Conservation (phyloP, 441 rosid species). For the Jatropha multifida region DNA sequence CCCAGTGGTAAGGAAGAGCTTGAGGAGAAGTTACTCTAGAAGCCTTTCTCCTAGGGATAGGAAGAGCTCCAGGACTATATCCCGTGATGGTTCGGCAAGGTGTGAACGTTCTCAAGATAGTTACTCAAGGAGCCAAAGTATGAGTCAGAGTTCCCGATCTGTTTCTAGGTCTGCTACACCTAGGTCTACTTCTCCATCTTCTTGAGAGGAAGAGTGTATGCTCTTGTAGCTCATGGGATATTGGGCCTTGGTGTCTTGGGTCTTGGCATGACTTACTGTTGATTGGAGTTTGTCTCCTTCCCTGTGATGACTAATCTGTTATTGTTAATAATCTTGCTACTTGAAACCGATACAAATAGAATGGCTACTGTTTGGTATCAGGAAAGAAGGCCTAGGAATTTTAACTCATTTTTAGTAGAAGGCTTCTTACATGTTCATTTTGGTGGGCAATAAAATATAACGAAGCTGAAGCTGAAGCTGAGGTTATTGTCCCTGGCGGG, state of each 20-base stretch:
- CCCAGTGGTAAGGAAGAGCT: conserved; percentile 30
- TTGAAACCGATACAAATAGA: not conserved
- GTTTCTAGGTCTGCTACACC: conserved; percentile 60
- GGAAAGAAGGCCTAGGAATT: no score
- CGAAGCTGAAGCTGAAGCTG: no score
- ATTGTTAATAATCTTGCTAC: not conserved
- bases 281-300: not conserved
- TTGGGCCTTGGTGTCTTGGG: not conserved
- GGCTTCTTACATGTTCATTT: no score
- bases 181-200: conserved; percentile 36
- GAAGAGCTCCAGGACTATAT: conserved; percentile 24
- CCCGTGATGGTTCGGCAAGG: not conserved
- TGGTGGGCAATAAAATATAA: no score
- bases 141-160: conserved; percentile 46
- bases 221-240: not conserved
- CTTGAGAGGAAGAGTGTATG: not conserved
- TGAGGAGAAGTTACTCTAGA: conserved; percentile 28
- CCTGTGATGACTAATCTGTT: not conserved
- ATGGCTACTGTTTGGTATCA: no score
- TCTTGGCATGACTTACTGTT: not conserved
- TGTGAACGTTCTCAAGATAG: conserved; percentile 29
- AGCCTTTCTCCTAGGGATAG: conserved; percentile 44
- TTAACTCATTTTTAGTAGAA: no score
- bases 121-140: conserved; percentile 37
- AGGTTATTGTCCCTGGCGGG: no score